A percentile compares a stretch with the other conserved stretches of the same genome.
These are phyloP conservation scores for Fragilaria crotonensis DNA, from an alignment of 108 stramenopile species.

Conservation along the genomic window DNA sequence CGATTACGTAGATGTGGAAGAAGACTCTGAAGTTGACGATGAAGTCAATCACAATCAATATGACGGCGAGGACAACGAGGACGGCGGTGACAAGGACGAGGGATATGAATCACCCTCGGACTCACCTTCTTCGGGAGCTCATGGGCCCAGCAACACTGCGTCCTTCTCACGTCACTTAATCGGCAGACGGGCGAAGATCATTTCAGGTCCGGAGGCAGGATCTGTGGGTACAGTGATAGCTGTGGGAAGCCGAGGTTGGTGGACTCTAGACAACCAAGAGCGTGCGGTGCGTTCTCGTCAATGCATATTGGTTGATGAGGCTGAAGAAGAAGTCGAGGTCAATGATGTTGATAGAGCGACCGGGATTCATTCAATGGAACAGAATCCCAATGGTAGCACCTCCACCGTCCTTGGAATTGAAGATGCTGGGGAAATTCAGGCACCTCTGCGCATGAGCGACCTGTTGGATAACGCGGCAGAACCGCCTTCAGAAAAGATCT, in stretches of 20 bases:
- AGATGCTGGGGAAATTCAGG: background rate
- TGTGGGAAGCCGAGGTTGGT: background rate
- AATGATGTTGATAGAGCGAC: too few species aligned
- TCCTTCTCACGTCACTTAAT: background rate
- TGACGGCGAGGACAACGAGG: too few species aligned
- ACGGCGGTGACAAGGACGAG: too few species aligned
- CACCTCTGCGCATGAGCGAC: background rate
- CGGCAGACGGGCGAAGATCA: background rate
- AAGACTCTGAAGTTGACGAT: too few species aligned
- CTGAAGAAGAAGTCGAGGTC: background rate
- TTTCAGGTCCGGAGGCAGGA: background rate
- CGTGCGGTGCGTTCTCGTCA: background rate
- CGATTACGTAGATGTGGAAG: too few species aligned
- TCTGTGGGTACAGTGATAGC: background rate
- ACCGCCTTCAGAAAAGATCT: background rate
- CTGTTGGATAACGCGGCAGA: background rate
- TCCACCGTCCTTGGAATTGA: background rate
- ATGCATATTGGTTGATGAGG: background rate
- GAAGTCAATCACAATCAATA: too few species aligned
- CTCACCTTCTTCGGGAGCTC: too few species aligned
- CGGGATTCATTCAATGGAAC: background rate
- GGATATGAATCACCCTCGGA: too few species aligned
- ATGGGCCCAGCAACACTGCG: too few species aligned
- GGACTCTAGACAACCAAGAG: background rate
- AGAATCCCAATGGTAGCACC: background rate